Conservation (phyloP, 2,329 filamentous ascomycete genomes). For the Cercospora beticola region DNA sequence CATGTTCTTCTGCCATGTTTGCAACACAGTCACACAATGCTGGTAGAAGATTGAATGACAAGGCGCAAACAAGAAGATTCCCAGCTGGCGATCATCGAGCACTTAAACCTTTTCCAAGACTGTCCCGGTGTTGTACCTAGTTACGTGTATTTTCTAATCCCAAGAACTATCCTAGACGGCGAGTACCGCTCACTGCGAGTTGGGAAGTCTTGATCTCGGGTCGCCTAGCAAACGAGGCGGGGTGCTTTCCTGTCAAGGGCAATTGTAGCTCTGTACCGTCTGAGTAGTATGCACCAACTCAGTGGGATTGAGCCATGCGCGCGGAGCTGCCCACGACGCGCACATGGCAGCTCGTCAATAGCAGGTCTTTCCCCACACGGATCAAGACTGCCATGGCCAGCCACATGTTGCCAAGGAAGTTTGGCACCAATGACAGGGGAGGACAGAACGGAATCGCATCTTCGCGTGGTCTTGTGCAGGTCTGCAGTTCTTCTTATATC, state of each 20-base stretch:
- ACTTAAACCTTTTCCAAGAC: not conserved
- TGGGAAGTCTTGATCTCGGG: not conserved
- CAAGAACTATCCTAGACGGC: not conserved
- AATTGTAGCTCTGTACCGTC: not conserved
- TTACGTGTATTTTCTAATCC: not conserved
- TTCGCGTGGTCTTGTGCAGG: not conserved
- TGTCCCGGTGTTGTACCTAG: not conserved
- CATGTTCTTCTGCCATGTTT: not conserved
- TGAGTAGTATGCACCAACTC: not conserved
- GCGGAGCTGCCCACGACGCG: not conserved
- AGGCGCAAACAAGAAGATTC: not conserved
- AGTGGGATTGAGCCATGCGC: not conserved
- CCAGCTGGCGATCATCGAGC: not conserved
- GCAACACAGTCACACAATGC: not conserved
- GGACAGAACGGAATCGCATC: not conserved
- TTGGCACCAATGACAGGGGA: not conserved
- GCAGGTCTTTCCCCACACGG: not conserved
- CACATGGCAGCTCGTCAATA: not conserved
- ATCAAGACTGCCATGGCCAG: not conserved
- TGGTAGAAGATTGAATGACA: not conserved
- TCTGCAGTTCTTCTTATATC: slow-evolving; percentile 3
- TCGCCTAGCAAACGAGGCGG: not conserved
- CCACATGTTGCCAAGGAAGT: not conserved
- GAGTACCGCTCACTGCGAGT: not conserved
- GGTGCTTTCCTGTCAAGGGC: not conserved